Conservation (phyloP, 108 stramenopile species). For the Licmophora abbreviata region DNA sequence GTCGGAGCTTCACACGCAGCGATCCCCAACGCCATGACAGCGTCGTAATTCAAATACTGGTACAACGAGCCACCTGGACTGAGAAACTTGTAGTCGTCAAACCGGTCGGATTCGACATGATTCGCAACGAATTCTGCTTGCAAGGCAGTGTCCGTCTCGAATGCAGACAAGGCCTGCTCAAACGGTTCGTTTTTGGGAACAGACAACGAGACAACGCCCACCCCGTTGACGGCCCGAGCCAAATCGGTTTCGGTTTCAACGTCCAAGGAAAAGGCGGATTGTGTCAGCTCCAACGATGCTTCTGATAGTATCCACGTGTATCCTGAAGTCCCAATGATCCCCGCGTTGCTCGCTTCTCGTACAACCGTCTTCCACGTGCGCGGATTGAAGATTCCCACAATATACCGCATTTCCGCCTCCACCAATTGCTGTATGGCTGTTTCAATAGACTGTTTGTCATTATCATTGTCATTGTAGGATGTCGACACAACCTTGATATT, state of each 20-base stretch:
- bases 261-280: too few relatives aligned
- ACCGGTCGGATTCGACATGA: too few relatives aligned
- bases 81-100: too few relatives aligned
- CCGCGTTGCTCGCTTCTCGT: conserved; percentile 17
- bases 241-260: conserved; percentile 5
- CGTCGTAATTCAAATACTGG: background rate
- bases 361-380: conserved; percentile 5
- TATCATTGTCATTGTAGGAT: background rate
- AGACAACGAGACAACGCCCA: conserved; percentile 9
- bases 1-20: background rate
- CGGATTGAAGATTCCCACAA: conserved; percentile 1
- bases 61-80: too few relatives aligned
- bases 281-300: conserved; percentile 9
- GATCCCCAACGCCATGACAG: background rate
- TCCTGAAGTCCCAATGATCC: conserved; percentile 18
- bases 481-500: background rate
- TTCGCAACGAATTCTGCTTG: too few relatives aligned
- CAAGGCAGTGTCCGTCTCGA: conserved; percentile 15
- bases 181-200: conserved; percentile 8
- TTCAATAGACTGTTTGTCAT: background rate
- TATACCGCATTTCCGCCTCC: conserved; percentile 1
- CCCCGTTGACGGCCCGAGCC: conserved; percentile 12
- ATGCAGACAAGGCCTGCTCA: conserved; percentile 13
- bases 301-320: conserved; percentile 26
- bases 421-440: background rate